A percentile compares a stretch with the other conserved stretches of the same genome.
Evolutionary conservation across 139 green algal genomes (phyloP).

Genomic region (Picochlorum sp.): DNA sequence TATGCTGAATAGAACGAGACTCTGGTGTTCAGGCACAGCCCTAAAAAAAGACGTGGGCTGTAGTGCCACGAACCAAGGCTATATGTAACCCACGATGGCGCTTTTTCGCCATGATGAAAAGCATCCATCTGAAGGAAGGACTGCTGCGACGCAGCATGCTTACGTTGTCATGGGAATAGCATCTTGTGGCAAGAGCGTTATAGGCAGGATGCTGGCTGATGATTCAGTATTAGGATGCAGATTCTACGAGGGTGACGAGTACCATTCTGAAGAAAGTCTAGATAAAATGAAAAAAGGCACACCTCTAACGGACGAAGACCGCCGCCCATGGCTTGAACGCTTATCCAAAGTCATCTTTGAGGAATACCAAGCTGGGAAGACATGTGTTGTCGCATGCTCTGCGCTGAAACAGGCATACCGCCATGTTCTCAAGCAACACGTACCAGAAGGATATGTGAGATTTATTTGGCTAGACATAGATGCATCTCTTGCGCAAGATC

Average conservation of each 20-base stretch:
- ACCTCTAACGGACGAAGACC: not conserved
- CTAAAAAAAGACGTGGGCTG: no score
- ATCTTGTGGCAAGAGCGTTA: no score
- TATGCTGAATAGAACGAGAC: no score
- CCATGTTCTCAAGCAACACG: not conserved
- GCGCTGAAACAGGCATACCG: constrained; percentile 2
- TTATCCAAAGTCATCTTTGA: not conserved
- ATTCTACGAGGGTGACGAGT: not conserved
- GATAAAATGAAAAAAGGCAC: not conserved
- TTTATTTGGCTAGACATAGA: not conserved
- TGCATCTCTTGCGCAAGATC: not conserved
- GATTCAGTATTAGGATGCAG: not conserved
- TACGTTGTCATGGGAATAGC: no score
- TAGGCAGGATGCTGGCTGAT: no score
- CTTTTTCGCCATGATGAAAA: no score
- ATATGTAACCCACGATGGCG: no score
- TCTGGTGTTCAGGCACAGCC: no score
- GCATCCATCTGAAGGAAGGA: no score
- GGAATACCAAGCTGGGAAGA: no score
- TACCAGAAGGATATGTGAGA: not conserved
- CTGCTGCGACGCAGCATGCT: no score
- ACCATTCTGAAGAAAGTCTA: constrained; percentile 3
- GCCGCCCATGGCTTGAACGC: not conserved
- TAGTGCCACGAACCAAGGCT: no score
- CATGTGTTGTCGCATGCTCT: not conserved